A percentile compares a stretch with the other conserved stretches of the same genome.
phyloP scores from a whole-genome alignment of 2,329 filamentous ascomycete genomes.

The Chrysoporthe austroafricana region DNA sequence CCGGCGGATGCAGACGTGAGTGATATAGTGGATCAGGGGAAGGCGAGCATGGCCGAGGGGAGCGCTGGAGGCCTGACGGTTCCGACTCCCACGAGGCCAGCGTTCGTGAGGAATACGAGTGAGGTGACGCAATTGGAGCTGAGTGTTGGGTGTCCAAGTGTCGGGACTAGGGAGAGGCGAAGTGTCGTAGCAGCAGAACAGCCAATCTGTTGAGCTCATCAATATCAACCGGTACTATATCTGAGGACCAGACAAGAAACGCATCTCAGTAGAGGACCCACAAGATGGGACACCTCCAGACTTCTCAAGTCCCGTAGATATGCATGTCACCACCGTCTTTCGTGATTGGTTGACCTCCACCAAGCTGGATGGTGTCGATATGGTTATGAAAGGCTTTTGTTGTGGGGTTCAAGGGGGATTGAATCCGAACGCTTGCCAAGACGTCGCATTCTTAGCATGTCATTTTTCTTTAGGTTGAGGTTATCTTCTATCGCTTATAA shows the following conservation, averaged over 20 bases:
- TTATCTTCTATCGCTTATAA: too few species aligned
- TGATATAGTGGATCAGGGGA: slow-evolving; percentile 6
- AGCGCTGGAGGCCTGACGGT: slow-evolving; percentile 3
- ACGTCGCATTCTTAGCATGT: too few species aligned
- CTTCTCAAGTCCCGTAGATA: not conserved
- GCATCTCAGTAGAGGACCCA: not conserved
- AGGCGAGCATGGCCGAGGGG: slow-evolving; percentile 15
- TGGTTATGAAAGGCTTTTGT: not conserved
- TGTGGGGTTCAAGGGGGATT: too few species aligned
- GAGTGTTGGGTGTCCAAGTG: slow-evolving; percentile 10
- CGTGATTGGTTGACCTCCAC: too few species aligned
- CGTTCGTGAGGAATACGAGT: slow-evolving; percentile 19
- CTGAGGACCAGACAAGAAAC: not conserved
- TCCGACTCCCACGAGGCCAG: not conserved
- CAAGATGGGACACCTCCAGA: not conserved
- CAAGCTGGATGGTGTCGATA: not conserved
- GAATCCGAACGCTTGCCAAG: too few species aligned
- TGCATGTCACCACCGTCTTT: not conserved
- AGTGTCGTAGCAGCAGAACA: not conserved
- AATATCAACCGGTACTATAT: slow-evolving; percentile 21
- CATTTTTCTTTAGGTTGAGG: too few species aligned
- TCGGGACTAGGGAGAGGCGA: not conserved
- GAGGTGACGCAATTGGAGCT: slow-evolving; percentile 23
- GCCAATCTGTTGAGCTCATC: slow-evolving; percentile 30
- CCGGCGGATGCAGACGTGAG: slow-evolving; percentile 8